A percentile compares a stretch with the other conserved stretches of the same genome.
These are phyloP conservation scores for Cetraspora pellucida DNA, from an alignment of 192 early-diverging fungal genomes.

Conservation along the genomic window DNA sequence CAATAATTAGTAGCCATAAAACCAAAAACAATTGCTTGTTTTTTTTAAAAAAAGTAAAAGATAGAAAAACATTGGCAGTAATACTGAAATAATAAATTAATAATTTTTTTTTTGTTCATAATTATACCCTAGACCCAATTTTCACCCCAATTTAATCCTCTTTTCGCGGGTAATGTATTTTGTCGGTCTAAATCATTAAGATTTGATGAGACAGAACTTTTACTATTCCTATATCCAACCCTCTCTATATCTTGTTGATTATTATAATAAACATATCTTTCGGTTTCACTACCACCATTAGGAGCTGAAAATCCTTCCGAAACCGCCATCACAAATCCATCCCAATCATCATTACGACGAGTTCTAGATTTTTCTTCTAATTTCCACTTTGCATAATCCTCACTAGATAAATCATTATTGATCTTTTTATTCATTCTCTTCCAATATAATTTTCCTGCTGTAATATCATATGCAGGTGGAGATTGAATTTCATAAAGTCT, in stretches of 20 bases:
- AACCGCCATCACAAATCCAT: not conserved
- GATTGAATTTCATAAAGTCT: not conserved
- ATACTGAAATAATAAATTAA: too few relatives aligned
- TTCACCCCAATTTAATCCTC: not conserved
- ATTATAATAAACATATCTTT: not conserved
- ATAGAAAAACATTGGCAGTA: too few relatives aligned
- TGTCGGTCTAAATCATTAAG: not conserved
- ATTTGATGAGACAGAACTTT: not conserved
- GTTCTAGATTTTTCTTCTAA: not conserved
- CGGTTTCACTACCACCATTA: not conserved
- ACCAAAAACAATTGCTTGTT: too few relatives aligned
- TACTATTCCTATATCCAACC: slow-evolving; percentile 4
- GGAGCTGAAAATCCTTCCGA: not conserved
- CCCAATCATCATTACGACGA: too few relatives aligned
- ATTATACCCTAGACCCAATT: slow-evolving; percentile 11
- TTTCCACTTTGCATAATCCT: not conserved
- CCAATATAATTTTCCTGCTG: slow-evolving; percentile 12
- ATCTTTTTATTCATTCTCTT: not conserved
- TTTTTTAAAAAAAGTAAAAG: too few relatives aligned
- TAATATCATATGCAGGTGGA: slow-evolving; percentile 9
- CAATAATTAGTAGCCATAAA: too few relatives aligned
- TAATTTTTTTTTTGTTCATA: not conserved
- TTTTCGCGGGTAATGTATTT: not conserved
- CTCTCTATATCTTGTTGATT: not conserved
- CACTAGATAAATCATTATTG: not conserved